These are phyloP conservation scores for Gossypium anomalum DNA, from an alignment of 345 rosid genomes.

Conservation along the genomic window DNA sequence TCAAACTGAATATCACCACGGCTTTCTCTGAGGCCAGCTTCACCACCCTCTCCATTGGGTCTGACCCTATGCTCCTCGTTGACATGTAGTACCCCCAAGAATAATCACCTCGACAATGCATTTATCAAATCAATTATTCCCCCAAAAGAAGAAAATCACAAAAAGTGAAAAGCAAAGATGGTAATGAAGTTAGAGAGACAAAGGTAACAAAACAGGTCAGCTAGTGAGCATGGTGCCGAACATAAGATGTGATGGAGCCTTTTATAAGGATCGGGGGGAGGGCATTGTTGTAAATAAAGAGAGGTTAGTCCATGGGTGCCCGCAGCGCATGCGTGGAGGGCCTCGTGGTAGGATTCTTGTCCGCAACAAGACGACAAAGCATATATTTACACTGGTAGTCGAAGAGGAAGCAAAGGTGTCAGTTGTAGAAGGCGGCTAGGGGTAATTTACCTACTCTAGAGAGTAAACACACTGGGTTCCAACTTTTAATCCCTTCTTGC, in stretches of 20 bases:
- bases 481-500: not conserved
- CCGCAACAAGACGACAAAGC: not conserved
- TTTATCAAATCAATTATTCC: not conserved
- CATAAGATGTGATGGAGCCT: not conserved
- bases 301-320: not conserved
- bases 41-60: conserved; percentile 44
- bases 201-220: not conserved
- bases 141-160: too few species aligned
- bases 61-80: conserved; percentile 19
- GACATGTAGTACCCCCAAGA: conserved; percentile 22
- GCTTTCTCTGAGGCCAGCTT: conserved; percentile 56
- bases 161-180: conserved; percentile 9
- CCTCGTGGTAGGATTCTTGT: not conserved
- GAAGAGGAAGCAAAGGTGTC: conserved; percentile 6
- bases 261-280: not conserved
- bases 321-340: conserved; percentile 6
- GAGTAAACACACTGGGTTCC: not conserved
- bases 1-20: conserved; percentile 56
- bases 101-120: conserved; percentile 26
- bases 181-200: conserved; percentile 16
- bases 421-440: not conserved
- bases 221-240: not conserved
- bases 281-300: conserved; percentile 1
- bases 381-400: not conserved
- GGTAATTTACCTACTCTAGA: conserved; percentile 17